Percentiles rank a stretch among this genome's conserved stretches.
phyloP scores from a whole-genome alignment of 2,329 filamentous ascomycete species.

The Fusarium sp. region DNA sequence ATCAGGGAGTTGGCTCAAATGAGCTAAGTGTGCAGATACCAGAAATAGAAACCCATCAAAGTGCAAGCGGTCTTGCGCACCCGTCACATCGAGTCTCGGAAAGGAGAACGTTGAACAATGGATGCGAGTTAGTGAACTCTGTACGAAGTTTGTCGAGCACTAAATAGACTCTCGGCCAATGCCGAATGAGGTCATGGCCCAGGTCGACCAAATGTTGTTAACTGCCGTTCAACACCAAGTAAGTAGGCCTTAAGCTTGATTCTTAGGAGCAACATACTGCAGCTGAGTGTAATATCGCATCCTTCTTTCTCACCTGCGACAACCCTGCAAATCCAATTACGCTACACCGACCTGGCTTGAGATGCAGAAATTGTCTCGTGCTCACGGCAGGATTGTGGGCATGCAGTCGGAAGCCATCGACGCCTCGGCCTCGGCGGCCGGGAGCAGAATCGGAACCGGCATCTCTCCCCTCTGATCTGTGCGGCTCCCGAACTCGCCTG shows the following conservation, averaged over 20 bases:
- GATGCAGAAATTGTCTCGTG: constrained; percentile 41
- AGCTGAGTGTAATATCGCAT: constrained; percentile 30
- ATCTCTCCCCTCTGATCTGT: constrained; percentile 4
- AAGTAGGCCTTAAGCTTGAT: background rate
- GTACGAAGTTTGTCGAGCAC: background rate
- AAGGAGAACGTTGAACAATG: constrained; percentile 19
- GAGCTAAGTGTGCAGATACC: constrained; percentile 17
- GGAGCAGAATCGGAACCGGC: constrained; percentile 22
- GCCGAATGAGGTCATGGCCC: background rate
- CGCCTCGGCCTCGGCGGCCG: constrained; percentile 32
- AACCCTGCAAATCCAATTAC: constrained; percentile 44
- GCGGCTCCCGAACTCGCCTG: constrained; percentile 19
- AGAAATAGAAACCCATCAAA: constrained; percentile 47
- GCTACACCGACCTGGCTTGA: constrained; percentile 38
- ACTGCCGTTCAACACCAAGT: no score
- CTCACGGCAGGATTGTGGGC: constrained; percentile 24
- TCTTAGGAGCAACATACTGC: constrained; percentile 3
- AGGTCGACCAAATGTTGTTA: background rate
- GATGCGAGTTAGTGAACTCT: constrained; percentile 4
- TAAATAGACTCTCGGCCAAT: background rate
- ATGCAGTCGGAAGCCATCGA: constrained; percentile 22
- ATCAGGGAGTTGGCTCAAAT: constrained; percentile 37
- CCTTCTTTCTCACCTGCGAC: constrained; percentile 32
- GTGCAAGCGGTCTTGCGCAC: constrained; percentile 8
- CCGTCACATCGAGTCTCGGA: constrained; percentile 15